Evolutionary conservation across 805 yeast genomes (phyloP).

Genomic region (Yamadazyma scolyti): DNA sequence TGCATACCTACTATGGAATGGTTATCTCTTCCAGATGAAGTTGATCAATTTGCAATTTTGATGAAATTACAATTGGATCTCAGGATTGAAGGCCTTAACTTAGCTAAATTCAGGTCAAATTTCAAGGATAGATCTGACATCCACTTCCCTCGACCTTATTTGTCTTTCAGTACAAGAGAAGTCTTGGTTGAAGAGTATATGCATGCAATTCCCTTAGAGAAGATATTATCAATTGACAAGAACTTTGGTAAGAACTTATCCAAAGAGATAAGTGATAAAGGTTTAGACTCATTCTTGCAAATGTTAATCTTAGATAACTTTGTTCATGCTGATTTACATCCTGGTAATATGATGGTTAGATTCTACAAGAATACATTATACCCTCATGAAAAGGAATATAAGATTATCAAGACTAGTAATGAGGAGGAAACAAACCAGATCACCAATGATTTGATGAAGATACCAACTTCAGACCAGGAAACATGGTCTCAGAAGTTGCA

Average conservation of each 20-base stretch:
- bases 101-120: slow-evolving; percentile 66
- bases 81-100: slow-evolving; percentile 82
- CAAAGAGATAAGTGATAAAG: slow-evolving; percentile 69
- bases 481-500: slow-evolving; percentile 48
- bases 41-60: slow-evolving; percentile 76
- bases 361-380: slow-evolving; percentile 51
- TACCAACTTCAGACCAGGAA: slow-evolving; percentile 27
- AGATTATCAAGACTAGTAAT: slow-evolving; percentile 38
- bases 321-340: slow-evolving; percentile 95
- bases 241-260: slow-evolving; percentile 52
- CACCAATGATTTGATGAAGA: slow-evolving; percentile 34
- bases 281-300: slow-evolving; percentile 85
- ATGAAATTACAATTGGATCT: slow-evolving; percentile 89
- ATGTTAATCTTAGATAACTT: slow-evolving; percentile 93
- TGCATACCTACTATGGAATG: slow-evolving; percentile 93
- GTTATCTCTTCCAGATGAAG: slow-evolving; percentile 94
- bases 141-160: slow-evolving; percentile 76
- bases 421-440: slow-evolving; percentile 46
- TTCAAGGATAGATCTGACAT: slow-evolving; percentile 58
- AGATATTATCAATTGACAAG: slow-evolving; percentile 49
- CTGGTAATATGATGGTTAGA: slow-evolving; percentile 86
- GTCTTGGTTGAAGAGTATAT: slow-evolving; percentile 85
- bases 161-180: slow-evolving; percentile 59
- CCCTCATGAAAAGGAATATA: slow-evolving; percentile 40
- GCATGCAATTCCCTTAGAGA: slow-evolving; percentile 78